These are phyloP conservation scores for Xylogone sp. DNA, from an alignment of 2,329 filamentous ascomycete genomes.

Conservation along the genomic window DNA sequence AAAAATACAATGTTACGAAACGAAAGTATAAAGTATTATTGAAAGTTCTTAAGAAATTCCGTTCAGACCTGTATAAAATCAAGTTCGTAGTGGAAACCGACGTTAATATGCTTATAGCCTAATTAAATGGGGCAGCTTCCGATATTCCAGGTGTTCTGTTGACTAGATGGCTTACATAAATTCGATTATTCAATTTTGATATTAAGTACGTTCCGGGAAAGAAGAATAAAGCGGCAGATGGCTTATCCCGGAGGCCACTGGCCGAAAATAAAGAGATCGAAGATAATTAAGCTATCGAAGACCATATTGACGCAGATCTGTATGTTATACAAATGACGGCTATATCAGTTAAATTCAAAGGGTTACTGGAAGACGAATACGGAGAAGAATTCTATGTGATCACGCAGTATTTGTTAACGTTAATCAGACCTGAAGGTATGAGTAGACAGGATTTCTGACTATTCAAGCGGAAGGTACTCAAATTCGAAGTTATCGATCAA, in stretches of 20 bases:
- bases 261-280: too few relatives aligned
- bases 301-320: not conserved
- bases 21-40: not conserved
- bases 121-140: not conserved
- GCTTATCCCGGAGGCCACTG: too few relatives aligned
- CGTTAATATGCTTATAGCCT: not conserved
- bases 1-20: not conserved
- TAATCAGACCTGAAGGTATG: too few relatives aligned
- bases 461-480: too few relatives aligned
- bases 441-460: too few relatives aligned
- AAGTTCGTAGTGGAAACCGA: not conserved
- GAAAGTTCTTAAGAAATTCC: not conserved
- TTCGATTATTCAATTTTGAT: too few relatives aligned
- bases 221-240: too few relatives aligned
- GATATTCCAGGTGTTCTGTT: not conserved
- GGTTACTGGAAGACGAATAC: not conserved
- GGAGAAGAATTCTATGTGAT: not conserved
- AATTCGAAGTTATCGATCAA: too few relatives aligned
- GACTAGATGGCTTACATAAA: not conserved
- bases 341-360: not conserved
- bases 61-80: not conserved
- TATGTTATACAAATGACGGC: not conserved
- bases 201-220: too few relatives aligned
- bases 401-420: not conserved
- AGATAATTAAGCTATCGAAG: not conserved